phyloP scores from a whole-genome alignment of 2,329 filamentous ascomycete genomes.

The Xylariaceae sp. region DNA sequence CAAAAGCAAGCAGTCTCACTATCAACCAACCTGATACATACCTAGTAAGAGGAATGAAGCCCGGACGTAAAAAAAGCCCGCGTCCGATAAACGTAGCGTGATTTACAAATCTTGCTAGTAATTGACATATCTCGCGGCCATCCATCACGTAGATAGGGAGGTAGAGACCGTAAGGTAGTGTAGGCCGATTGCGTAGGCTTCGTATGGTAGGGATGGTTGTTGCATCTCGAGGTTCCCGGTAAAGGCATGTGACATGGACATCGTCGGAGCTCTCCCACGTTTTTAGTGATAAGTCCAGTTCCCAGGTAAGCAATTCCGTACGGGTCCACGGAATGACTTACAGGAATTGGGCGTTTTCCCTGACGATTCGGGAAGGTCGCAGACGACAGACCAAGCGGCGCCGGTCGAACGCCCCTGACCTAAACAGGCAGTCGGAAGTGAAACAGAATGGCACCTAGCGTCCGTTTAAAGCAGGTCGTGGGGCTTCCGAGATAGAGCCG shows the following conservation, averaged over 20 bases:
- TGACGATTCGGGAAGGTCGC: neutral
- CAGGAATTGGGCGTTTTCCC: too few species aligned
- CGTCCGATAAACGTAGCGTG: neutral
- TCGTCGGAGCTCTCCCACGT: neutral
- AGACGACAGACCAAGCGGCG: neutral
- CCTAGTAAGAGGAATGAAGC: neutral
- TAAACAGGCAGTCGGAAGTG: neutral
- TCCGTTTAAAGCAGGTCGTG: neutral
- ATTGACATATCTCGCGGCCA: too few species aligned
- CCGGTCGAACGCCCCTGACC: neutral
- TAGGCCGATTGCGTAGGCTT: too few species aligned
- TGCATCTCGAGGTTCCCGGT: neutral
- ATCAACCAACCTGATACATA: neutral
- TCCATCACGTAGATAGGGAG: too few species aligned
- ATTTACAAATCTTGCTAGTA: too few species aligned
- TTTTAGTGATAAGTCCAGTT: neutral
- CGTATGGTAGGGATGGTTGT: neutral
- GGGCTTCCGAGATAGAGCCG: neutral
- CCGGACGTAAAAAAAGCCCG: neutral
- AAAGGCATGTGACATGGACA: neutral
- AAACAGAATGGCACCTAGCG: neutral
- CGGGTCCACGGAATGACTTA: neutral
- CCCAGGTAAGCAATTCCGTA: neutral
- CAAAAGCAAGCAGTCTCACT: neutral
- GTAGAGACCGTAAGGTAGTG: too few species aligned